A percentile compares a stretch with the other conserved stretches of the same genome.
Conservation (phyloP, 345 rosid species). For the Aethionema arabicum region DNA sequence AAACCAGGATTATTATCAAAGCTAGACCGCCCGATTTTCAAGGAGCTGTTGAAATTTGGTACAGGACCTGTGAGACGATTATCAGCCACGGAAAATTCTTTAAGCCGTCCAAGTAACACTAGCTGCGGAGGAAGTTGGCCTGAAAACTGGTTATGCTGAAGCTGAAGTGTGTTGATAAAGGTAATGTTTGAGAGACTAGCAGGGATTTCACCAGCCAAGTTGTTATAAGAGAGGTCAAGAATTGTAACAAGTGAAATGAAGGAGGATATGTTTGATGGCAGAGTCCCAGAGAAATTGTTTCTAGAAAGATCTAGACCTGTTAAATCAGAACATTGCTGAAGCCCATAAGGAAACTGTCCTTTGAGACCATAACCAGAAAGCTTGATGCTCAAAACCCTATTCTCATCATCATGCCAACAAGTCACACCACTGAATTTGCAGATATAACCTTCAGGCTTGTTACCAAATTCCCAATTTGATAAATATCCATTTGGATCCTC, state of each 20-base stretch:
- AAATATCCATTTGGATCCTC: constrained; percentile 53
- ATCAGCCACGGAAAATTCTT: constrained; percentile 48
- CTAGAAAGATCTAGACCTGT: constrained; percentile 75
- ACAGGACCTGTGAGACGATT: constrained; percentile 65
- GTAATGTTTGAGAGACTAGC: constrained; percentile 35
- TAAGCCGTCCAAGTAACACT: constrained; percentile 52
- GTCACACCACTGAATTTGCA: constrained; percentile 77
- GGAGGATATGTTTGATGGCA: constrained; percentile 43
- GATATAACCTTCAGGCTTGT: constrained; percentile 58
- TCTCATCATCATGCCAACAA: constrained; percentile 97
- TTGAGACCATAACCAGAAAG: constrained; percentile 63
- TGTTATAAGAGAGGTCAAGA: constrained; percentile 71
- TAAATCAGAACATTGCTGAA: constrained; percentile 49
- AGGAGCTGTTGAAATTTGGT: constrained; percentile 16
- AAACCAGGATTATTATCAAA: constrained; percentile 59
- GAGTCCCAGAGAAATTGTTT: constrained; percentile 58
- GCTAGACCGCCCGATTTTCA: neutral
- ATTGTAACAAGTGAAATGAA: constrained; percentile 36
- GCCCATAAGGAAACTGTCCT: constrained; percentile 62
- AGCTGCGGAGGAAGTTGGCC: constrained; percentile 62
- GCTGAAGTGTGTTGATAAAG: constrained; percentile 65
- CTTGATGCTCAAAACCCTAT: constrained; percentile 63
- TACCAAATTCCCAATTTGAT: constrained; percentile 59
- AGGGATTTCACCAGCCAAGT: constrained; percentile 70
- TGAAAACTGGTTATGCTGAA: constrained; percentile 56